A percentile compares a stretch with the other conserved stretches of the same genome.
Evolutionary conservation across 2,329 filamentous ascomycete genomes (phyloP).

Genomic region (Alternaria sp.): DNA sequence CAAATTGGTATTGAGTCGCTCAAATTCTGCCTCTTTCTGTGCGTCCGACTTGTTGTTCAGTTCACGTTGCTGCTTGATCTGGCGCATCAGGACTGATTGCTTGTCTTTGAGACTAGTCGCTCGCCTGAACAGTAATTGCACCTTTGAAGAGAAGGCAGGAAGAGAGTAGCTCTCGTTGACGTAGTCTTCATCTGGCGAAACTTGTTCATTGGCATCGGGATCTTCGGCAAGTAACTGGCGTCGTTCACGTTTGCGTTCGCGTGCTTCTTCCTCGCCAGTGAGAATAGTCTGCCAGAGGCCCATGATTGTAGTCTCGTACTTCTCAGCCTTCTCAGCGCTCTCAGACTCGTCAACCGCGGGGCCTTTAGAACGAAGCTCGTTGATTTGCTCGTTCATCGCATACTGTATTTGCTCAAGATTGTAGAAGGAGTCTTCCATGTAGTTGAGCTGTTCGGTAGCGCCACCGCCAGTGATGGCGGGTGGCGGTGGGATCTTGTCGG

Average conservation of each 20-base stretch:
- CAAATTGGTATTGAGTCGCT: conserved; percentile 51
- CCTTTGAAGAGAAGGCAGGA: conserved; percentile 75
- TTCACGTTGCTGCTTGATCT: conserved; percentile 94
- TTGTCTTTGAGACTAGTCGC: conserved; percentile 83
- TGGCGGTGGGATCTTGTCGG: conserved; percentile 61
- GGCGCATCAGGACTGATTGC: conserved; percentile 84
- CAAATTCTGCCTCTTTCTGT: conserved; percentile 49
- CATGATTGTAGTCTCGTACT: conserved; percentile 60
- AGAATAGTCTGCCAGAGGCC: conserved; percentile 62
- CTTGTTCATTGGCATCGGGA: conserved; percentile 63
- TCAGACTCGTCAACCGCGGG: conserved; percentile 26
- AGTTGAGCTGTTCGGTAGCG: conserved; percentile 71
- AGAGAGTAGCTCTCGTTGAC: conserved; percentile 71
- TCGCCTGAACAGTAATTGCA: conserved; percentile 79
- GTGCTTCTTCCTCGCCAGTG: conserved; percentile 51
- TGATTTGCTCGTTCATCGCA: conserved; percentile 37
- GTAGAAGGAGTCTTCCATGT: conserved; percentile 68
- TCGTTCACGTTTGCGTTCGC: conserved; percentile 46
- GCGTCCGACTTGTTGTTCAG: conserved; percentile 85
- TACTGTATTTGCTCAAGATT: conserved; percentile 47
- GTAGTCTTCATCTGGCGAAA: conserved; percentile 68
- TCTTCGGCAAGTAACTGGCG: conserved; percentile 57
- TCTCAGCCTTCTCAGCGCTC: conserved; percentile 36
- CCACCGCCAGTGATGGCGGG: conserved; percentile 64
- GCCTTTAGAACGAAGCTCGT: conserved; percentile 30